phyloP scores from a whole-genome alignment of 805 yeast genomes.

The Candida pseudoglaebosa region DNA sequence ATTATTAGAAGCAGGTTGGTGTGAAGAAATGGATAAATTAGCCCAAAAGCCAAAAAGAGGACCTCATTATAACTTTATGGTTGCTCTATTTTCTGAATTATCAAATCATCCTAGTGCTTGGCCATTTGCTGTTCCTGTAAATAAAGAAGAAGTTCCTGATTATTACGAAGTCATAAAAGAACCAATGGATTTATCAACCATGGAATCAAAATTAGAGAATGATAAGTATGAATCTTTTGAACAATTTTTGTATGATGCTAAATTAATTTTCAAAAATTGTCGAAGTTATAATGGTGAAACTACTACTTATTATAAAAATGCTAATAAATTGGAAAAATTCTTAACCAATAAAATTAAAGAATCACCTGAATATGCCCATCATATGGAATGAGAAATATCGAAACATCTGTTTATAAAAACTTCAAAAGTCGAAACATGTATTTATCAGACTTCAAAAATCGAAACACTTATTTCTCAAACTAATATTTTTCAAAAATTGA shows the following conservation, averaged over 20 bases:
- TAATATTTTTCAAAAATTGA: no score
- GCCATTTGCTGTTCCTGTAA: conserved; percentile 95
- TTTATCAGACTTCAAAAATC: no score
- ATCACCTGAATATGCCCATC: conserved; percentile 85
- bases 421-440: background rate
- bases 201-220: conserved; percentile 90
- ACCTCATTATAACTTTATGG: conserved; percentile 93
- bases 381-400: conserved; percentile 44
- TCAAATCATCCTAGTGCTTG: conserved; percentile 96
- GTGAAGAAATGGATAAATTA: conserved; percentile 94
- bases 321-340: conserved; percentile 88
- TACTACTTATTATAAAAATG: conserved; percentile 93
- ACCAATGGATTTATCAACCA: conserved; percentile 95
- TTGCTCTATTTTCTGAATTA: conserved; percentile 78
- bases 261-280: conserved; percentile 85
- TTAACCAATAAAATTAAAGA: conserved; percentile 79
- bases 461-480: background rate
- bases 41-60: conserved; percentile 94
- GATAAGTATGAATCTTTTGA: conserved; percentile 90
- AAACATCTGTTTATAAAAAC: background rate
- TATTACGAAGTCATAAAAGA: conserved; percentile 94
- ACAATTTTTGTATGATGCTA: conserved; percentile 85
- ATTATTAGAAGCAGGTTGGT: conserved; percentile 92
- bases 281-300: conserved; percentile 89
- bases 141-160: conserved; percentile 90